These are phyloP conservation scores for Cercophora sp. DNA, from an alignment of 495 filamentous ascomycete genomes.

Conservation along the genomic window DNA sequence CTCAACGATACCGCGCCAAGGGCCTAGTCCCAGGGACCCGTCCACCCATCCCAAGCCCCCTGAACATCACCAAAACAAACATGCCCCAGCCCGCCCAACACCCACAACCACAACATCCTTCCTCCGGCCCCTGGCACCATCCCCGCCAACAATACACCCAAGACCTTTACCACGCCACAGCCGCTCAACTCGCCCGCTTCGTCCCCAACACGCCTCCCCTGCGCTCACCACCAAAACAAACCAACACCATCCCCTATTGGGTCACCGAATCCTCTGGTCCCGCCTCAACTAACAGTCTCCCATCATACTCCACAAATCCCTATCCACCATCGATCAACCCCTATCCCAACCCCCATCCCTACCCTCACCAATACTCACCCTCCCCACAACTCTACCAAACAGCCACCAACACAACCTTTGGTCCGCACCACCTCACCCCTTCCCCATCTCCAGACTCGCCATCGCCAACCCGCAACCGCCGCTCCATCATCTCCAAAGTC, in stretches of 20 bases:
- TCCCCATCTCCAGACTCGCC: too few relatives aligned
- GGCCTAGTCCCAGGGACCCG: too few relatives aligned
- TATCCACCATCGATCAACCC: neutral
- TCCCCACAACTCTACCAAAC: neutral
- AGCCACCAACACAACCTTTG: neutral
- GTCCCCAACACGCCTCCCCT: slow-evolving; percentile 1
- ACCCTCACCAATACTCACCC: neutral
- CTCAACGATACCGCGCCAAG: too few relatives aligned
- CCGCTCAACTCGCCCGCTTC: slow-evolving; percentile 16
- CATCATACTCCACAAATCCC: neutral
- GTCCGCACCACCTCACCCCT: too few relatives aligned
- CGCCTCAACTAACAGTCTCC: neutral
- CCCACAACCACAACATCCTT: too few relatives aligned
- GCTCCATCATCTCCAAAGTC: slow-evolving; percentile 16
- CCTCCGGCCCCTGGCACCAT: too few relatives aligned
- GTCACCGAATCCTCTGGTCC: too few relatives aligned
- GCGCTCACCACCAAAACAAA: slow-evolving; percentile 3
- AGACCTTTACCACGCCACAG: slow-evolving; percentile 23
- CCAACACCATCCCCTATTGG: too few relatives aligned
- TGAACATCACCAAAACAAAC: neutral
- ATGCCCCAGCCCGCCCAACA: too few relatives aligned
- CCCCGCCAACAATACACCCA: neutral
- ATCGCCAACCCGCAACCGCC: slow-evolving; percentile 3
- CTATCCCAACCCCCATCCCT: neutral
- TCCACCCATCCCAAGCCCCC: neutral